Base-by-base conservation (phyloP, 768 basidiomycete genomes). In the Lentinus brumalis region DNA sequence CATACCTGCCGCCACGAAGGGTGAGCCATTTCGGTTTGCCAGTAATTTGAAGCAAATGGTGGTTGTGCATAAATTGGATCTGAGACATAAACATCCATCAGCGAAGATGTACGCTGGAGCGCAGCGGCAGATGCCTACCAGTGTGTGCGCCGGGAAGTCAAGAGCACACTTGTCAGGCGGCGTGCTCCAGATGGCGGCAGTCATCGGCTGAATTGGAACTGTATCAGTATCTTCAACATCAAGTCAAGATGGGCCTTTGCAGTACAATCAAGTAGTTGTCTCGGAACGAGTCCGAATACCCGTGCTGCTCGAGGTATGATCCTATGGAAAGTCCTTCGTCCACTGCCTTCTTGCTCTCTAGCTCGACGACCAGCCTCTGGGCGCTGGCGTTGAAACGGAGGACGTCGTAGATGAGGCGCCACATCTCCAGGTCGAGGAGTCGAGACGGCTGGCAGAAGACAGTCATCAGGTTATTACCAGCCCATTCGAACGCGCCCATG, bases 131-230 rank as follows among this genome's bases (percentile, higher is more conserved):
- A 31, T 14, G 58, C 74, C 5, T 59, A 85, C 85, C 71, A 91
- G 72, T 0, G 89, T 90, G 42, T 75, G 77, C 0, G 86, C 88
- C 8, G 89, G 89, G 67, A 92, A 89, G 63, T 89, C 86, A 52
- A 86, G 72, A 3, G 83, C 79, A 63, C 87, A 89, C 66, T 83
- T 82, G 62, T 86, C 85, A 9, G 90, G 86, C 0, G 88, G 86
- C 0, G 88, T 91, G 47, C 85, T 89, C 90, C 90, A 92, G 42
- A 92, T 86, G 2, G 88, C 86, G 1, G 88, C 89, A 8, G 87
- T 89, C 88, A 92, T 88, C 0, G 89, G 89, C 89, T 67, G 16
- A 5, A 54, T 8, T 32, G 44, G 10, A 49, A 38, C 21, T 35
- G 14, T 3, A 50, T 32, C 35, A 41, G 38, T 6, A 35, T 18